Percentiles rank a stretch among this genome's conserved stretches.
These are phyloP conservation scores for Platanus orientalis DNA, from an alignment of 164 flowering plant species.

Conservation along the genomic window DNA sequence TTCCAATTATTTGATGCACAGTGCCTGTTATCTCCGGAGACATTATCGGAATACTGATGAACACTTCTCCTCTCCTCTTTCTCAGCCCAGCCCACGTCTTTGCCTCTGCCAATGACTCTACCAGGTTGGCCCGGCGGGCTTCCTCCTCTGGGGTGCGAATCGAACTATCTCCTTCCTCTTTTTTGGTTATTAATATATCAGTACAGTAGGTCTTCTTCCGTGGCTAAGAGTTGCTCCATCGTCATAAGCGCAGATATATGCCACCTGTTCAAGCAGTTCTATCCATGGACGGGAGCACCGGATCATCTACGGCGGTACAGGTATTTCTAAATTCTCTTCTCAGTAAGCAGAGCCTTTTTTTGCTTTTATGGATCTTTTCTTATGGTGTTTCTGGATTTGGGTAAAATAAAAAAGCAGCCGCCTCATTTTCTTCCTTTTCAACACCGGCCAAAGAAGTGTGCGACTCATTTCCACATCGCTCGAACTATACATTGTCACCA, in stretches of 20 bases:
- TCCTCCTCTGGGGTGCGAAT: slow-evolving; percentile 78
- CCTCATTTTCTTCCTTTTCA: slow-evolving; percentile 52
- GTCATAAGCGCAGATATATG: slow-evolving; percentile 61
- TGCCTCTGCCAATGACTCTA: slow-evolving; percentile 59
- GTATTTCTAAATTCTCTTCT: slow-evolving; percentile 22
- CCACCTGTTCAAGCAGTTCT: slow-evolving; percentile 75
- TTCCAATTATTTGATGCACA: not conserved
- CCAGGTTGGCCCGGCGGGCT: slow-evolving; percentile 85
- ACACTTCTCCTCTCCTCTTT: not conserved
- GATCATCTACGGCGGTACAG: slow-evolving; percentile 59
- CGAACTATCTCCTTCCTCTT: not conserved
- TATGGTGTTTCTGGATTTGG: not conserved
- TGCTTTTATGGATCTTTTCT: not conserved
- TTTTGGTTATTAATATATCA: slow-evolving; percentile 4
- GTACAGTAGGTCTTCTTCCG: not conserved
- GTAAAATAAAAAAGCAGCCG: slow-evolving; percentile 38
- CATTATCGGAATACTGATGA: not conserved
- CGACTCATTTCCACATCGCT: slow-evolving; percentile 93
- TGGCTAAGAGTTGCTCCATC: not conserved
- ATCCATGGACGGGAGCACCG: slow-evolving; percentile 64
- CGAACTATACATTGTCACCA: slow-evolving; percentile 55
- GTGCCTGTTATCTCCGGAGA: not conserved
- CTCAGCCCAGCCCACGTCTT: slow-evolving; percentile 52
- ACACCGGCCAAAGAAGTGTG: slow-evolving; percentile 76
- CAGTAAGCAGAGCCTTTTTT: too few species aligned